Evolutionary conservation across 1,284 basidiomycete genomes (phyloP).

Genomic region (Neolentinus lepideus): DNA sequence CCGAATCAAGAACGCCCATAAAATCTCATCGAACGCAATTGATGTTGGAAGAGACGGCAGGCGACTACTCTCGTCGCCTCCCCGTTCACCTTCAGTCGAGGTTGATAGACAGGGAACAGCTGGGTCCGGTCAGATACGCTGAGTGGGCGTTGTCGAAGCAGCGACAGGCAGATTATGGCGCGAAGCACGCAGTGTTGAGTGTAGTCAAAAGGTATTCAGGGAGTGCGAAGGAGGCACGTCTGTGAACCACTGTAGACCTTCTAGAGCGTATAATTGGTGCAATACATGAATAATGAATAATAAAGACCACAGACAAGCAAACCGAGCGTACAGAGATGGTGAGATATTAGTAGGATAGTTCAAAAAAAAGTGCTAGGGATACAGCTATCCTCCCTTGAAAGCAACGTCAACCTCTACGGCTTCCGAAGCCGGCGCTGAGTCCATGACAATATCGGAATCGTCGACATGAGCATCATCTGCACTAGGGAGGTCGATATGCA

Average conservation of each 20-base stretch:
- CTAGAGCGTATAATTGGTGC: neutral
- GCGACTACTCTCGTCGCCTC: neutral
- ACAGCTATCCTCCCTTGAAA: neutral
- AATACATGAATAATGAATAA: neutral
- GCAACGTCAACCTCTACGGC: neutral
- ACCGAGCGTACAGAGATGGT: neutral
- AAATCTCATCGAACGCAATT: neutral
- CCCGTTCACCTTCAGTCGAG: neutral
- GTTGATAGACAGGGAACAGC: neutral
- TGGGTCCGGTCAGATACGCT: conserved; percentile 12
- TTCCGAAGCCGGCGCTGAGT: neutral
- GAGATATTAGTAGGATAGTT: too few species aligned
- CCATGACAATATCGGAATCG: neutral
- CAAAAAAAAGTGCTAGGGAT: too few species aligned
- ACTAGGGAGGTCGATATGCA: neutral
- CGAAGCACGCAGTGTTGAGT: conserved; percentile 13
- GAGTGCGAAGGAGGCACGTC: conserved; percentile 1
- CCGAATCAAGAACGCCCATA: neutral
- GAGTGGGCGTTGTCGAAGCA: conserved; percentile 6
- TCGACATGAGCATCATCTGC: neutral
- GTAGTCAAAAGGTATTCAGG: conserved; percentile 11
- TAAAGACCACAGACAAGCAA: neutral
- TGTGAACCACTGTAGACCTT: neutral
- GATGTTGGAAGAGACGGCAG: neutral
- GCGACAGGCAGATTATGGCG: conserved; percentile 2